A percentile compares a stretch with the other conserved stretches of the same genome.
These are phyloP conservation scores for Handroanthus guayacan DNA, from an alignment of 257 asterid genomes.

Conservation along the genomic window DNA sequence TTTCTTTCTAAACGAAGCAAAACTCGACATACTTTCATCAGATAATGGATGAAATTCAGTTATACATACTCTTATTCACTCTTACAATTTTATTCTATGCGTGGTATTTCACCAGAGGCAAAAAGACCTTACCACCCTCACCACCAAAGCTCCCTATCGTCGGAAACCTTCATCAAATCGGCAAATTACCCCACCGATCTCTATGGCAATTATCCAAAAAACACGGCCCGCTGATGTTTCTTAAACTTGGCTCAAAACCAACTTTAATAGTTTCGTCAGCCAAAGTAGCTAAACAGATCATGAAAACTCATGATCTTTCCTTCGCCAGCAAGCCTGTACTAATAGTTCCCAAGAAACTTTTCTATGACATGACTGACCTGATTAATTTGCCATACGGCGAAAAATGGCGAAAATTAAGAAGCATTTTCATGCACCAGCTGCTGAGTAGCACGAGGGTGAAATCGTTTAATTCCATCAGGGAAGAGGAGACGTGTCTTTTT, in stretches of 20 bases:
- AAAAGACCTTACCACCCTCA: neutral
- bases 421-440: constrained; percentile 23
- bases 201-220: neutral
- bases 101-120: neutral
- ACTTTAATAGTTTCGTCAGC: constrained; percentile 40
- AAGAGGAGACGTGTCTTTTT: constrained; percentile 27
- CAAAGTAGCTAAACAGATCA: constrained; percentile 19
- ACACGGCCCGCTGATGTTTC: neutral
- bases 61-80: too few species aligned
- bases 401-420: constrained; percentile 28
- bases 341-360: neutral
- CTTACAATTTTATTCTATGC: neutral
- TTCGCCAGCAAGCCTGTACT: constrained; percentile 29
- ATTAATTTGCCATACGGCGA: constrained; percentile 28
- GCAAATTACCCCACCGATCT: neutral
- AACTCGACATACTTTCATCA: too few species aligned
- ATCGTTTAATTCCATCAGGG: constrained; percentile 19
- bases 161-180: neutral
- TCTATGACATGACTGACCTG: constrained; percentile 27
- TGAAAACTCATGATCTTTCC: constrained; percentile 34
- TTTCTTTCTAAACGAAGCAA: too few species aligned
- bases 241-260: neutral
- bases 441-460: constrained; percentile 29
- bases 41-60: neutral
- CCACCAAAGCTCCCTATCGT: neutral